Base-by-base conservation (phyloP, 179 eudicot species). In the Drosera spatulata region DNA sequence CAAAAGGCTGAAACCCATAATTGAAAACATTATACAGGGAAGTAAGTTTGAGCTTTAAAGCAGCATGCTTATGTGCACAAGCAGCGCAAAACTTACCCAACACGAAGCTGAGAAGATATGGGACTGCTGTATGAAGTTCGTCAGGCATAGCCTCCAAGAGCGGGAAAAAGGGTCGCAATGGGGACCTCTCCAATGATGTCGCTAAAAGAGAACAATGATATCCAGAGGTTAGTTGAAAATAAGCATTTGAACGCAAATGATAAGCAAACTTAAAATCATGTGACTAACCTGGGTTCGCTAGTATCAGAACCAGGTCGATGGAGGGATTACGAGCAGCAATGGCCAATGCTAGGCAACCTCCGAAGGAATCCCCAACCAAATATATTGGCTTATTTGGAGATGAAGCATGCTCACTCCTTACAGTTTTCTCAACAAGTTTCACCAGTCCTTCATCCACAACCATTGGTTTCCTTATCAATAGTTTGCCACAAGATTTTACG, bases 281-380 rank as follows among this genome's bases (percentile, higher is more conserved):
- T 22, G 33, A 22, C 33, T 22, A 22, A 84, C 97, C 97, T 79
- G 95, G 85, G 66, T 89, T 86, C 15, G 83, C 85, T 74, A 89
- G 66, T 65, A 86, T 73, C 33, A 86, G 72, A 40, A 79, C 52
- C 59, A 86, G 78, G 73, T 89, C 88, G 53, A 78, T 70, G 50
- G 80, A 75, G 42, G 83, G 85, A 61, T 77, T 78, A 47, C 79
- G 82, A 3, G 91, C 81, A 53, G 95, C 96, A 62, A 89, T 82
- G 56, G 78, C 82, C 45, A 88, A 69, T 14, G 96, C 90, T 13
- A 88, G 82, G 75, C 96, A 86, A 55, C 68, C 91, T 68, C 96
- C 96, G 58, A 86, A 33, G 62, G 88, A 81, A 58, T 88, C 87
- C 41, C 82, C 90, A 42, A 82, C 83, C 60, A 89, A 80, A 80